Base-by-base conservation (phyloP, 306 rosid species). In the Abrus pulchellus region DNA sequence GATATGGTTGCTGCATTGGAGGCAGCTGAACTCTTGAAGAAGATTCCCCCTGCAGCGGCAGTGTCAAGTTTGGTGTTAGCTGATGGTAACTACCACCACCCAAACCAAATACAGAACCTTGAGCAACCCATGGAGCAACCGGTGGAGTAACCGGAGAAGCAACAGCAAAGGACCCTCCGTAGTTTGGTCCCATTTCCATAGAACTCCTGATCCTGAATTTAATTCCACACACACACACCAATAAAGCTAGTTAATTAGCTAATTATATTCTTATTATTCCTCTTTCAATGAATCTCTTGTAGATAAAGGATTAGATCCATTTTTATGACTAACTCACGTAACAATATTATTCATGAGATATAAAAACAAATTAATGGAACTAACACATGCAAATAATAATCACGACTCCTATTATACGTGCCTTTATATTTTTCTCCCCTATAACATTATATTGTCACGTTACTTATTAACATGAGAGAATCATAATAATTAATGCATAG, bases 151-250 rank as follows among this genome's bases (percentile, higher is more conserved):
- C 52, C 30, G 32, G 9, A 2, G 49, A n/a, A 67, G 68, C 3
- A 67, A n/a, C 27, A 43, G 28, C 1, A 11, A 41, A 77, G 45
- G n/a, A 5, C 29, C 41, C 43, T 53, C 13, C 76, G 43, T 2
- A 41, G 69, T 78, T 29, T 54, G 33, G 7, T 40, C 5, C 47
- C 45, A 29, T 9, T 9, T 54, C 75, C 45, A 41, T 2, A 55
- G 41, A 20, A 20, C 20, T 57, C 14, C 48, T 12, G n/a, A 43
- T 1, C 49, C 82, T 78, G 76, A 44, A 55, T 78, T 78, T 1
- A 52, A 67, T 67, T 60, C 44, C 53, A 74, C 45, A 57, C 10
- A 11, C 14, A 0, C 38, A 59, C 40, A 4, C 66, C 44, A 62
- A 34, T 62, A n/a, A 29, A 28, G 38, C 40, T 32, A 30, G 43